These are phyloP conservation scores for Meira miltonrushii DNA, from an alignment of 1,284 basidiomycete species.

Conservation along the genomic window DNA sequence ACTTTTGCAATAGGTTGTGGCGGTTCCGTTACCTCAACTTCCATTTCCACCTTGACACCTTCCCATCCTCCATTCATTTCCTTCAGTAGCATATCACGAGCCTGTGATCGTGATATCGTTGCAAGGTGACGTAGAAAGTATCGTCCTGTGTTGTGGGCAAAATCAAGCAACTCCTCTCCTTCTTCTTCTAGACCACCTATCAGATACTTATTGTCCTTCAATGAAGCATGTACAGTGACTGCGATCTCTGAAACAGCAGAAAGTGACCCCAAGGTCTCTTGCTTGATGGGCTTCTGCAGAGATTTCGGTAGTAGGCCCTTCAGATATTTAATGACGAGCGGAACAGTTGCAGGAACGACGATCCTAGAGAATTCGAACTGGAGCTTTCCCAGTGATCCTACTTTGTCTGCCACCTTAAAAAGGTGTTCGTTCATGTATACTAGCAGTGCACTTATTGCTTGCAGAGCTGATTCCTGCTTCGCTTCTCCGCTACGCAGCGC, in stretches of 20 bases:
- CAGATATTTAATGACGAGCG: neutral
- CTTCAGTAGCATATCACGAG: neutral
- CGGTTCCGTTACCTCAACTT: neutral
- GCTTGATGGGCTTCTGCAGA: neutral
- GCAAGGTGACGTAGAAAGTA: neutral
- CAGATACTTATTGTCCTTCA: neutral
- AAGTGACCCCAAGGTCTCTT: neutral
- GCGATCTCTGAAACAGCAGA: neutral
- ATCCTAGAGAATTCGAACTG: conserved; percentile 3
- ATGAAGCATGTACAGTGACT: neutral
- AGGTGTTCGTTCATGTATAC: neutral
- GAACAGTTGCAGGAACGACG: neutral
- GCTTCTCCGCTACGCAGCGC: neutral
- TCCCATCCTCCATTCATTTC: conserved; percentile 5
- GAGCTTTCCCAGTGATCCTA: no score
- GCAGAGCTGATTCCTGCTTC: neutral
- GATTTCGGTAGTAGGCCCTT: neutral
- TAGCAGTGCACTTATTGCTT: neutral
- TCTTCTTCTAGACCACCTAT: conserved; percentile 2
- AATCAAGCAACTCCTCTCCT: conserved; percentile 1
- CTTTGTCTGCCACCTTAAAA: neutral
- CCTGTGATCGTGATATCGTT: neutral
- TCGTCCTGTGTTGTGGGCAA: neutral
- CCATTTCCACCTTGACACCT: neutral
- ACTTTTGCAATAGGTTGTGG: neutral